Evolutionary conservation across 1,139 yeast genomes (phyloP).

Genomic region (Suhomyces taliae): DNA sequence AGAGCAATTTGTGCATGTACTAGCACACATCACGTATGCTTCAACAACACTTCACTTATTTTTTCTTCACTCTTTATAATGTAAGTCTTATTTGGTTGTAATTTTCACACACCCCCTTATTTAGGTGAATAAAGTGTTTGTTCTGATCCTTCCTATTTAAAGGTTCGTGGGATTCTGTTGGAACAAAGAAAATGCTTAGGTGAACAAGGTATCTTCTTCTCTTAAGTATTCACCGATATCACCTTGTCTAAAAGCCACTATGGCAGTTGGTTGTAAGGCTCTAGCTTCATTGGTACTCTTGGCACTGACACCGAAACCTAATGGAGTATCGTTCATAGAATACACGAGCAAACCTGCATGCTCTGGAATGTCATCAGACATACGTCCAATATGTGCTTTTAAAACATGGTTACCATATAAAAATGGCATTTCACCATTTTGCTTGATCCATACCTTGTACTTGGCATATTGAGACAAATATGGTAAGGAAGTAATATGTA

Average conservation of each 20-base stretch:
- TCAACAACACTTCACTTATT: too few species aligned
- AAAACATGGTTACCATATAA: conserved; percentile 94
- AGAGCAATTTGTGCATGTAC: not conserved
- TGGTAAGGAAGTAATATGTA: conserved; percentile 89
- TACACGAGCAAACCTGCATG: conserved; percentile 93
- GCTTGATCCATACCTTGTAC: conserved; percentile 94
- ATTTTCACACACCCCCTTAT: too few species aligned
- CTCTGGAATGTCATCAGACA: conserved; percentile 97
- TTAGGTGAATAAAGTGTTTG: too few species aligned
- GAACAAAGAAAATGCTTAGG: conserved; percentile 35
- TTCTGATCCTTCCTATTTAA: too few species aligned
- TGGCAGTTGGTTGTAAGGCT: conserved; percentile 86
- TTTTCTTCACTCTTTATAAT: too few species aligned
- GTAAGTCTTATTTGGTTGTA: too few species aligned
- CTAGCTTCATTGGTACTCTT: conserved; percentile 90
- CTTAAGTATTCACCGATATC: conserved; percentile 98
- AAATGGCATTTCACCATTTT: conserved; percentile 98
- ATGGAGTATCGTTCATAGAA: conserved; percentile 89
- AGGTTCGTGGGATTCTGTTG: too few species aligned
- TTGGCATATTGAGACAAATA: conserved; percentile 85
- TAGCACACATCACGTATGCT: not conserved
- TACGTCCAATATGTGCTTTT: conserved; percentile 94
- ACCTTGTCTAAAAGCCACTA: conserved; percentile 94
- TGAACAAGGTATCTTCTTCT: conserved; percentile 94
- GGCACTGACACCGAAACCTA: conserved; percentile 95